Evolutionary conservation across 352 stramenopile species (phyloP).

Genomic region (Globisporangium uncinulatum): DNA sequence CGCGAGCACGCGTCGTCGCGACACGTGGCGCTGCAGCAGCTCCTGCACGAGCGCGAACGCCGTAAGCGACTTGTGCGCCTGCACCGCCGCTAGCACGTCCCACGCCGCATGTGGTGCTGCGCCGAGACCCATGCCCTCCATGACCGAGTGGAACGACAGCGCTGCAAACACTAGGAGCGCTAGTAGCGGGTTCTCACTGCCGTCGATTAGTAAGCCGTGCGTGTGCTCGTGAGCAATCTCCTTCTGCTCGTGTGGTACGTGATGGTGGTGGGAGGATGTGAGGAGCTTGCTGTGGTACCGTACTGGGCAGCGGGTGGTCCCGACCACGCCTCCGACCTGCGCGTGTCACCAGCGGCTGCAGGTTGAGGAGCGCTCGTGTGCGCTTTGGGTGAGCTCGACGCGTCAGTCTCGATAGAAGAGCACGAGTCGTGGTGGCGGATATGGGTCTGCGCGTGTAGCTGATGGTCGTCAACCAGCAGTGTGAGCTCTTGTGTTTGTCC

Average conservation of each 20-base stretch:
- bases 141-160: conserved; percentile 81
- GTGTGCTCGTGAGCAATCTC: conserved; percentile 51
- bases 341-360: too few species aligned
- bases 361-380: conserved; percentile 1
- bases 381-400: background rate
- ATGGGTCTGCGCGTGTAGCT: conserved; percentile 12
- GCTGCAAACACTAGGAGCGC: conserved; percentile 74
- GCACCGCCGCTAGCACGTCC: conserved; percentile 73
- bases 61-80: conserved; percentile 81
- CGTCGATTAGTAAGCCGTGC: conserved; percentile 34
- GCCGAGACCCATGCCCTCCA: conserved; percentile 82
- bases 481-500: conserved; percentile 13
- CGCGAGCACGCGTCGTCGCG: conserved; percentile 27
- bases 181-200: conserved; percentile 45
- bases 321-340: too few species aligned
- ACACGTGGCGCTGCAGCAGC: conserved; percentile 55
- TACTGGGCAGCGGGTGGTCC: background rate
- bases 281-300: background rate
- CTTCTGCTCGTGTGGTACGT: conserved; percentile 4
- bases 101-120: conserved; percentile 49
- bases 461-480: conserved; percentile 11
- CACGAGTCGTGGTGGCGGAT: conserved; percentile 23
- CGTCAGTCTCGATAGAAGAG: conserved; percentile 11
- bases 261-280: too few species aligned
- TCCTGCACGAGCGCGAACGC: conserved; percentile 71